Percentiles rank a stretch among this genome's conserved stretches.
These are phyloP conservation scores for Cryptosporidium muris DNA, from an alignment of 169 alveolate species.

Conservation along the genomic window DNA sequence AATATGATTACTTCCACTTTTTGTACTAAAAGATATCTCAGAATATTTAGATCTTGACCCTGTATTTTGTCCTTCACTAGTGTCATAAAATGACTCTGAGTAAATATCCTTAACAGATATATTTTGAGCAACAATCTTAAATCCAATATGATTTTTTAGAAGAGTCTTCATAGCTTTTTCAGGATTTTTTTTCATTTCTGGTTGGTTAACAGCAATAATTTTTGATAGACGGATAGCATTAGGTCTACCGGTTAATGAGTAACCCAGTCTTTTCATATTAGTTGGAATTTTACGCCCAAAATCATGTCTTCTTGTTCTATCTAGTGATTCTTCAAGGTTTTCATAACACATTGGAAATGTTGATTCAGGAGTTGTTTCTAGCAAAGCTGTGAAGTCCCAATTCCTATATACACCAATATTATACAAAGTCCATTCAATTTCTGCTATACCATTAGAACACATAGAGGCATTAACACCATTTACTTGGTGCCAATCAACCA, in stretches of 20 bases:
- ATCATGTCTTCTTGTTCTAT: slow-evolving; percentile 25
- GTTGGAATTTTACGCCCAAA: slow-evolving; percentile 44
- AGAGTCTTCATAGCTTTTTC: slow-evolving; percentile 6
- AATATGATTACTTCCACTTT: neutral
- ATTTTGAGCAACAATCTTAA: slow-evolving; percentile 18
- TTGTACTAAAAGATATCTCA: neutral
- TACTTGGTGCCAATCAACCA: slow-evolving; percentile 33
- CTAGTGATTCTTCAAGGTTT: slow-evolving; percentile 46
- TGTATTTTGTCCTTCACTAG: neutral
- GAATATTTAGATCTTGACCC: neutral
- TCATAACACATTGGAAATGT: slow-evolving; percentile 57
- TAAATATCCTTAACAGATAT: slow-evolving; percentile 21
- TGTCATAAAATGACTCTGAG: slow-evolving; percentile 29
- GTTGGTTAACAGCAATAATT: slow-evolving; percentile 60
- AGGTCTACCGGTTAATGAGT: slow-evolving; percentile 29
- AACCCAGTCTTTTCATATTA: slow-evolving; percentile 32
- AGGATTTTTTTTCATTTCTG: slow-evolving; percentile 54
- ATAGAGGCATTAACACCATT: slow-evolving; percentile 53
- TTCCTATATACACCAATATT: slow-evolving; percentile 56
- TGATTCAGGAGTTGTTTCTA: slow-evolving; percentile 67
- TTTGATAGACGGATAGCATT: slow-evolving; percentile 39
- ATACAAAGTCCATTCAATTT: slow-evolving; percentile 54
- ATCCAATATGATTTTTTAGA: slow-evolving; percentile 19
- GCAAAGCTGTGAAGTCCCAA: slow-evolving; percentile 54
- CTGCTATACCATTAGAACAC: slow-evolving; percentile 62